Conservation (phyloP, 1,284 basidiomycete genomes). For the Tilletiopsis washingtonensis region DNA sequence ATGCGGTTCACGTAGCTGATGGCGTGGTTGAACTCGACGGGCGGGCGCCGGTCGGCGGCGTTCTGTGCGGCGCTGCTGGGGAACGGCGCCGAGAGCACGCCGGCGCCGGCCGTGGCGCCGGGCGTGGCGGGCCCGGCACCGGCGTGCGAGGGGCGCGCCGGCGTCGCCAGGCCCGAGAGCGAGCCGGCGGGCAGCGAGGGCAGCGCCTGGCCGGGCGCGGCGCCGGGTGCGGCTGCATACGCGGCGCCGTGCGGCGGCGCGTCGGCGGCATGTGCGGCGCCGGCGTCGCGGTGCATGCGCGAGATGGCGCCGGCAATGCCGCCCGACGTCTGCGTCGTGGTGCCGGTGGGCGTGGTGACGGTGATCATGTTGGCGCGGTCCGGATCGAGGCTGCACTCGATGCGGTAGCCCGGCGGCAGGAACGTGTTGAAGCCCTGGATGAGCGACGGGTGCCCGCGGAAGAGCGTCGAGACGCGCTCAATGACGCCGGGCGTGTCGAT, state of each 20-base stretch:
- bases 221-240: neutral
- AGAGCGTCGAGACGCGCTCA: constrained; percentile 87
- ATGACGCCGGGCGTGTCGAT: constrained; percentile 99
- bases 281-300: constrained; percentile 34
- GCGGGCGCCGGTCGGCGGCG: constrained; percentile 42
- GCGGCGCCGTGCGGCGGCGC: neutral
- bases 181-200: constrained; percentile 5
- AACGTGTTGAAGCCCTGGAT: constrained; percentile 99
- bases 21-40: constrained; percentile 86
- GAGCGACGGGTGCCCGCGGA: constrained; percentile 83
- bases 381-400: constrained; percentile 65
- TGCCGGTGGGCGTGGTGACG: constrained; percentile 86
- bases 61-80: neutral
- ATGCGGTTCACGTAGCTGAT: constrained; percentile 99
- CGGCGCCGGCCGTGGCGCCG: constrained; percentile 15
- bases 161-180: neutral
- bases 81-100: constrained; percentile 8
- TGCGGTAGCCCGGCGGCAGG: constrained; percentile 89
- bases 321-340: constrained; percentile 55
- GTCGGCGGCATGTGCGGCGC: neutral
- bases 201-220: neutral
- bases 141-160: neutral
- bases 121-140: constrained; percentile 12
- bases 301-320: constrained; percentile 39
- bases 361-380: constrained; percentile 72